Evolutionary conservation across 2,329 filamentous ascomycete genomes (phyloP).

Genomic region (Waltergamsia citrina): DNA sequence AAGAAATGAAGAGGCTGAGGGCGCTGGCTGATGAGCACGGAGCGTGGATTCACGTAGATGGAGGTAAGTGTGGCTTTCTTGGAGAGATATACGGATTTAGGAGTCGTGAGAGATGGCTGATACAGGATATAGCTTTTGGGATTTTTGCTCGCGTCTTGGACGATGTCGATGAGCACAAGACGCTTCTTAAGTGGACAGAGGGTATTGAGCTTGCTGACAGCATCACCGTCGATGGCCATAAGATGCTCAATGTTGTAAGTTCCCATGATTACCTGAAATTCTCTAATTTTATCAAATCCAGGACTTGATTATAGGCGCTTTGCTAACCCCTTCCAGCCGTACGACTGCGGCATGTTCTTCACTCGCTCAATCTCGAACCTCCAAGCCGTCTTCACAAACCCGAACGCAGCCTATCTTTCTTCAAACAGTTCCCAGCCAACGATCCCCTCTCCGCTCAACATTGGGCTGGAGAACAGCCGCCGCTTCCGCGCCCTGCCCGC

Average conservation of each 20-base stretch:
- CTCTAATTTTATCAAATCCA: conserved; percentile 1
- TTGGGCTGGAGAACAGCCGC: conserved; percentile 84
- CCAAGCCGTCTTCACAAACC: conserved; percentile 63
- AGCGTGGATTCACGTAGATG: conserved; percentile 87
- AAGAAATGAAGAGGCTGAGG: conserved; percentile 55
- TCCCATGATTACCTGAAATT: conserved; percentile 1
- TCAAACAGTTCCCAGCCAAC: conserved; percentile 16
- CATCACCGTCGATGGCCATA: conserved; percentile 80
- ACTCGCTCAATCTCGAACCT: conserved; percentile 53
- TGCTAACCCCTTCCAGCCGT: conserved; percentile 44
- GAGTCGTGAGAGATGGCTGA: not conserved
- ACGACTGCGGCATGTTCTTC: conserved; percentile 87
- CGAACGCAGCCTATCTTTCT: conserved; percentile 74
- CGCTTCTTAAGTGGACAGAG: conserved; percentile 37
- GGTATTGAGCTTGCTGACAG: conserved; percentile 79
- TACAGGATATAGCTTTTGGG: conserved; percentile 69
- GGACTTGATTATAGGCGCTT: not conserved
- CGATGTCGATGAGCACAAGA: conserved; percentile 42
- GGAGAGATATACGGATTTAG: not conserved
- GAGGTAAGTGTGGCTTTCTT: conserved; percentile 35
- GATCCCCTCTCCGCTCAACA: conserved; percentile 76
- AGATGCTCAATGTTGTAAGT: conserved; percentile 77
- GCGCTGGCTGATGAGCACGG: conserved; percentile 61
- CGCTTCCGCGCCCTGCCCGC: conserved; percentile 86
- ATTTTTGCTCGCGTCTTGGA: conserved; percentile 65